A percentile compares a stretch with the other conserved stretches of the same genome.
Evolutionary conservation across 192 early-diverging fungal species (phyloP).

Genomic region (Coemansia sp.): DNA sequence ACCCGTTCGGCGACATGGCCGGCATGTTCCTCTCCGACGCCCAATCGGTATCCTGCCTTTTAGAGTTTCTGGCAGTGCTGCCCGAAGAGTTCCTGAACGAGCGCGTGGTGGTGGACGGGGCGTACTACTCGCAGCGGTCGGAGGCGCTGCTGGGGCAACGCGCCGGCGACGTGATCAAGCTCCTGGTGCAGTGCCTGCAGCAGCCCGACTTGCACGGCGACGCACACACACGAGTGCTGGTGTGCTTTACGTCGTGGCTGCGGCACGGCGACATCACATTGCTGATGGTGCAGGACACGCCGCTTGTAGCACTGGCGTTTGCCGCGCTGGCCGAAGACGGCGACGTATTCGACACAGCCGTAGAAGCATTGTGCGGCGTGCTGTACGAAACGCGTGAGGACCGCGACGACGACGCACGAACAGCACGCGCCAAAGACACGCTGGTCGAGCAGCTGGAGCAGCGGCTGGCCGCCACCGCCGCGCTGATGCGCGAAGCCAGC

Average conservation of each 20-base stretch:
- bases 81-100: constrained; percentile 83
- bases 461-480: constrained; percentile 44
- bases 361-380: constrained; percentile 81
- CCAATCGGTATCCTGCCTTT: constrained; percentile 62
- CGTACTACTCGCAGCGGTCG: constrained; percentile 60
- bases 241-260: constrained; percentile 85
- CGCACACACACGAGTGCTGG: constrained; percentile 64
- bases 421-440: constrained; percentile 59
- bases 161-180: constrained; percentile 65
- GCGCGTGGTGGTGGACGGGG: constrained; percentile 61
- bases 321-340: constrained; percentile 63
- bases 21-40: constrained; percentile 63
- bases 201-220: constrained; percentile 56
- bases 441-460: constrained; percentile 61
- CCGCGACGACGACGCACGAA: constrained; percentile 50
- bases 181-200: constrained; percentile 71
- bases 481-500: constrained; percentile 39
- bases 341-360: constrained; percentile 75
- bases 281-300: constrained; percentile 60
- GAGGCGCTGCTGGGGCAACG: constrained; percentile 64
- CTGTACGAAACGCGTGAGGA: constrained; percentile 64
- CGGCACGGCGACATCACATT: constrained; percentile 74
- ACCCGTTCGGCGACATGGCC: constrained; percentile 75
- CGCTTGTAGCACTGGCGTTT: constrained; percentile 71
- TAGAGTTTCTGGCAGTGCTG: constrained; percentile 82